These are phyloP conservation scores for Phaeophleospora eucalypticola DNA, from an alignment of 2,329 filamentous ascomycete species.

Conservation along the genomic window DNA sequence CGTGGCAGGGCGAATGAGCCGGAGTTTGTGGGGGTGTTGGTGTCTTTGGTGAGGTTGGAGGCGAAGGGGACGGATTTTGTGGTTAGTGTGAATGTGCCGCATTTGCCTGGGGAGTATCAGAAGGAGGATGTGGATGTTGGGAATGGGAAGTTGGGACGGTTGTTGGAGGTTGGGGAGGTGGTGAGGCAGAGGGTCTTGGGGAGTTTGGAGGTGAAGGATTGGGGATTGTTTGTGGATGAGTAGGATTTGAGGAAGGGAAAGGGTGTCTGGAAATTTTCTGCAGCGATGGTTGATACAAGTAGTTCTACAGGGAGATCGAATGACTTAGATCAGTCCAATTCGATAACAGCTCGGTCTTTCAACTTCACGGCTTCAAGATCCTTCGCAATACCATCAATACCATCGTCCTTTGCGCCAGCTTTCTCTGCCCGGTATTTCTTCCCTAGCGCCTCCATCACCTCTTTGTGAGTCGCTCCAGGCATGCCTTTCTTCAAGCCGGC, in stretches of 20 bases:
- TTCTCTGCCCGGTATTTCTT: constrained; percentile 57
- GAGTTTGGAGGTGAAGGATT: constrained; percentile 75
- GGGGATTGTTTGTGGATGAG: constrained; percentile 59
- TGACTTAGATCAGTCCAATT: constrained; percentile 8
- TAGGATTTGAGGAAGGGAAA: not conserved
- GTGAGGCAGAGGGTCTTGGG: constrained; percentile 69
- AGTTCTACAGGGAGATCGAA: not conserved
- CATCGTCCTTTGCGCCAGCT: constrained; percentile 12
- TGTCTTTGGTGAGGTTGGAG: constrained; percentile 73
- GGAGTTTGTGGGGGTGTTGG: constrained; percentile 62
- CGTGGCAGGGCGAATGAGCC: constrained; percentile 44
- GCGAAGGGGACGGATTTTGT: constrained; percentile 74
- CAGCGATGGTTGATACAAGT: too few relatives aligned
- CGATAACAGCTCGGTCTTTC: constrained; percentile 11
- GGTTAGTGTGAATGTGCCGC: constrained; percentile 82
- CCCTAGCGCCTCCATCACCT: constrained; percentile 65
- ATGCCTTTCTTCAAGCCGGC: constrained; percentile 54
- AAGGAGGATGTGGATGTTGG: constrained; percentile 67
- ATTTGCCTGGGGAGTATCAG: constrained; percentile 65
- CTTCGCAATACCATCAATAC: constrained; percentile 9
- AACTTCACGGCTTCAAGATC: constrained; percentile 17
- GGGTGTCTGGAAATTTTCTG: too few relatives aligned
- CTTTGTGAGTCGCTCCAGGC: constrained; percentile 56
- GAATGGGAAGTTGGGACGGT: constrained; percentile 60
- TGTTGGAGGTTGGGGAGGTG: constrained; percentile 59